Evolutionary conservation across 176 grass and related monocot genomes (phyloP), one percentile per base, ranked within the genome.

Genomic region (Oryza coarctata): DNA sequence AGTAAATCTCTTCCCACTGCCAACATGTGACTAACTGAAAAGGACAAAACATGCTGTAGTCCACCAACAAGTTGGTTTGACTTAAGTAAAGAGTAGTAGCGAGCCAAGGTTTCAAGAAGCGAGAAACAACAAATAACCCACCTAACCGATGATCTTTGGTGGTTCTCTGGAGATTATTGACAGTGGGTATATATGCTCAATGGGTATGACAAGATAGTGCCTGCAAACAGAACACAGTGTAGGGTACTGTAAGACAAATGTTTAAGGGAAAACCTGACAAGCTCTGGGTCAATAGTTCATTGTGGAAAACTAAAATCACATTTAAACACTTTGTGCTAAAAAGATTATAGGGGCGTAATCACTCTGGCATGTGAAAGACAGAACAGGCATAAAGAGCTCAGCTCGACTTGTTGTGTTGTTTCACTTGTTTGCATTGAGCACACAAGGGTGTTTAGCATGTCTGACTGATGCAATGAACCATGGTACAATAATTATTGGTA

Each of bases 121-220:
- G 44, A 92, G 29, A 69, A 92, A 31, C 35, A 65, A 82, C 7
- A 66, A 73, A 33, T 17, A 50, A 81, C 76, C 17, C 12, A 99
- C 96, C 96, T 93, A 95, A 88, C 58, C 92, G 84, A 78, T 93
- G 70, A 76, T 95, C 63, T 78, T 93, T 85, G 38, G 67, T 71
- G 50, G 62, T 99, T 89, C 40, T 88, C 22, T 40, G 49, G 32
- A 95, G 93, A 82, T 80, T 44, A 36, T 93, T 80, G 13, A 99
- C 85, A 65, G 96, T 99, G 28, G 84, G 75, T 82, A 99, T 89
- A 99, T 89, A 85, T 99, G 93, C 29, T 92, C 77, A 18, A 95
- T 70, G 45, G 96, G 96, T 90, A 95, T 90, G 76, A 95, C 91
- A 73, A 99, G 90, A 86, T 95, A 99, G 77, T 95, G 96, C 77